Percentiles rank a stretch among this genome's conserved stretches.
Conservation (phyloP, 2,329 filamentous ascomycete species). For the Ambrosiella cleistominuta region DNA sequence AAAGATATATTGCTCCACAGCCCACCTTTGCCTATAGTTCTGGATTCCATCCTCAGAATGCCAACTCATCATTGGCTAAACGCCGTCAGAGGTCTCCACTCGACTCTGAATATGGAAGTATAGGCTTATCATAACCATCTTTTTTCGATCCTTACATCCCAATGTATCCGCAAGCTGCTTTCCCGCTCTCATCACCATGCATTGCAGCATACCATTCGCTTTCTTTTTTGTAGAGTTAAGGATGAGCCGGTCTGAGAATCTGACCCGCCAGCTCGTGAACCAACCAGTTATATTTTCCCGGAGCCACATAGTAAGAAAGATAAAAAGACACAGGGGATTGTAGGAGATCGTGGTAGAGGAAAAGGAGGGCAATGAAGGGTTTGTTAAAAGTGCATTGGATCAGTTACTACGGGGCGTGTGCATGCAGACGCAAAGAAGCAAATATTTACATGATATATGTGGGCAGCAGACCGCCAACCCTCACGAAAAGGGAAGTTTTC, state of each 20-base stretch:
- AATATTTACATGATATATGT: too few relatives aligned
- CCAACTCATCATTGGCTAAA: too few relatives aligned
- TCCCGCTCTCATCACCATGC: not conserved
- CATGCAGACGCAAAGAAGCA: not conserved
- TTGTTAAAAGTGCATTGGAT: too few relatives aligned
- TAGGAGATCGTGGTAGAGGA: not conserved
- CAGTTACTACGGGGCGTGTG: not conserved
- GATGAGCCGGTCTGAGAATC: not conserved
- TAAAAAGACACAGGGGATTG: not conserved
- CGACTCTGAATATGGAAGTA: too few relatives aligned
- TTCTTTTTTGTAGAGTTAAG: not conserved
- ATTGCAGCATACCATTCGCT: not conserved
- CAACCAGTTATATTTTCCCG: not conserved
- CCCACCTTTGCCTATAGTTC: not conserved
- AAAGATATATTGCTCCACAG: too few relatives aligned
- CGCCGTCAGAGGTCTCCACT: too few relatives aligned
- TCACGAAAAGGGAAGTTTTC: not conserved
- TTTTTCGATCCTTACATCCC: not conserved
- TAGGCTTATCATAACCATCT: too few relatives aligned
- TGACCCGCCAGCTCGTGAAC: not conserved
- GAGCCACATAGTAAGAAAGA: too few relatives aligned
- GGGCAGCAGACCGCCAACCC: too few relatives aligned
- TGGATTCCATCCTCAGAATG: not conserved
- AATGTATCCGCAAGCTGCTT: not conserved
- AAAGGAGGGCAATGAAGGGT: not conserved